A percentile compares a stretch with the other conserved stretches of the same genome.
phyloP scores from a whole-genome alignment of 805 yeast species.

The Monosporozyma siamensis region DNA sequence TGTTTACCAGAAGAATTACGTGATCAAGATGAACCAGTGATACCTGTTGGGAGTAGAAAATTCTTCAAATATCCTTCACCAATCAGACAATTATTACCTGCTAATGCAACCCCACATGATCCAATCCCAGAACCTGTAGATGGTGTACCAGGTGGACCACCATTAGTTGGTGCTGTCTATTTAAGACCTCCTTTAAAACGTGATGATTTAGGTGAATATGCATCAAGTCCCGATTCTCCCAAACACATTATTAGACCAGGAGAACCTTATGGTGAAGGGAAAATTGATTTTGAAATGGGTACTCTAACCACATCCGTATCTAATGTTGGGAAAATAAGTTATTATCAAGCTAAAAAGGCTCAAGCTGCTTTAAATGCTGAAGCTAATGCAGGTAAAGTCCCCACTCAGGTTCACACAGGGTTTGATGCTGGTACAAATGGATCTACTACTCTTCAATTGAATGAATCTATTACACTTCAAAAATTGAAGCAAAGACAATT shows the following conservation, averaged over 20 bases:
- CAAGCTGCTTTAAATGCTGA: neutral
- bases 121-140: constrained; percentile 74
- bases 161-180: constrained; percentile 84
- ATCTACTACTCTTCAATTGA: neutral
- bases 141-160: constrained; percentile 83
- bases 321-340: neutral
- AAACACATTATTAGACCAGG: constrained; percentile 37
- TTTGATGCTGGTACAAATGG: neutral
- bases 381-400: neutral
- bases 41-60: constrained; percentile 60
- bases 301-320: constrained; percentile 14
- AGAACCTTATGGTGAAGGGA: constrained; percentile 31
- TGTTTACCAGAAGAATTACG: constrained; percentile 95
- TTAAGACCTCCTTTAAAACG: constrained; percentile 62
- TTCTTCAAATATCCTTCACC: constrained; percentile 77
- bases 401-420: constrained; percentile 1
- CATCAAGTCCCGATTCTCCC: constrained; percentile 40
- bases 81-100: constrained; percentile 62
- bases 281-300: constrained; percentile 28
- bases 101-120: constrained; percentile 65
- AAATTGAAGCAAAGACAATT: constrained; percentile 20
- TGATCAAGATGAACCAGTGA: constrained; percentile 68
- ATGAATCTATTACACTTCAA: constrained; percentile 13
- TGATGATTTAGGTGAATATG: constrained; percentile 76
- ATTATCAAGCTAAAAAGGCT: constrained; percentile 1